Percentiles rank a stretch among this genome's conserved stretches.
These are phyloP conservation scores for Pseudognaphalium luteoalbum DNA, from an alignment of 129 eudicot species.

Conservation along the genomic window DNA sequence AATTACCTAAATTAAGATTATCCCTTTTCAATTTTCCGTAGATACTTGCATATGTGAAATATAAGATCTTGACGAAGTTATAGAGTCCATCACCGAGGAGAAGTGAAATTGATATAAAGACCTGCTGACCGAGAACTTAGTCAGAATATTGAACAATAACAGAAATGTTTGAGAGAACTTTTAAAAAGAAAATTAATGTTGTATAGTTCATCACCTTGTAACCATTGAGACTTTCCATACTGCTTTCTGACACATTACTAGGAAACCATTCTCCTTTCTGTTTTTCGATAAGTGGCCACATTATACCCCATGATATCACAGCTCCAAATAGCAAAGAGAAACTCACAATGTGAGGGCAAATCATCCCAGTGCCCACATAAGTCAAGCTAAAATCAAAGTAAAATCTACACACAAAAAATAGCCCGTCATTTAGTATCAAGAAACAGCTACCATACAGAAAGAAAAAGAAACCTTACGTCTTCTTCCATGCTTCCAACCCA, in stretches of 20 bases:
- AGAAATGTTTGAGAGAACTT: neutral
- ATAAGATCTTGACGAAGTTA: slow-evolving; percentile 61
- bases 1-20: slow-evolving; percentile 43
- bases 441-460: neutral
- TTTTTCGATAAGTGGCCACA: slow-evolving; percentile 83
- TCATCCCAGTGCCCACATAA: slow-evolving; percentile 95
- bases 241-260: slow-evolving; percentile 53
- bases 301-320: slow-evolving; percentile 85
- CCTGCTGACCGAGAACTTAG: slow-evolving; percentile 46
- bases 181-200: neutral
- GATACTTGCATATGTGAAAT: slow-evolving; percentile 50
- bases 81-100: slow-evolving; percentile 85
- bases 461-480: slow-evolving; percentile 26
- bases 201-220: slow-evolving; percentile 59
- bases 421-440: neutral
- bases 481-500: slow-evolving; percentile 54
- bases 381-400: slow-evolving; percentile 88
- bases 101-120: slow-evolving; percentile 72
- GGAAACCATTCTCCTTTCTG: slow-evolving; percentile 83
- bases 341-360: slow-evolving; percentile 84
- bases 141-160: neutral
- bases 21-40: slow-evolving; percentile 39
- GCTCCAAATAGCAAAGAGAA: slow-evolving; percentile 88
- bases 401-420: slow-evolving; percentile 55
- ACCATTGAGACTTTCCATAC: slow-evolving; percentile 85